Base-by-base conservation (phyloP, 495 filamentous ascomycete species). In the Friedmanniomyces simplex region DNA sequence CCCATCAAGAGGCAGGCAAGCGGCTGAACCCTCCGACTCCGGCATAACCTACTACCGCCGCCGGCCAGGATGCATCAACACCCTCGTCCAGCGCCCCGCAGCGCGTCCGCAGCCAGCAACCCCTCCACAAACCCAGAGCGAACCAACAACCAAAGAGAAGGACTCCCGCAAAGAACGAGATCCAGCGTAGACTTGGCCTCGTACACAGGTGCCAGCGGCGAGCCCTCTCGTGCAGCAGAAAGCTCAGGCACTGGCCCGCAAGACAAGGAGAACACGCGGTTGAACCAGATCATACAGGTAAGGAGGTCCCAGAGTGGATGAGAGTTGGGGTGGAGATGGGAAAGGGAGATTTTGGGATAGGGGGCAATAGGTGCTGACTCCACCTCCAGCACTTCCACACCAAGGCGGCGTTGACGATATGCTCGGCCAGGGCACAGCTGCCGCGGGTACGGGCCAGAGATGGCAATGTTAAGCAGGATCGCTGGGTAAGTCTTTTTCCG, bases 251-350 rank as follows among this genome's bases (percentile, higher is more conserved):
- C n/a, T 24, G 52, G 51, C 21, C 46, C 22, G 8, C 50, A 43
- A 45, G 67, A 55, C 41, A 59, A 53, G 51, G 62, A 63, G 54
- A 65, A 45, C 22, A 60, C 41, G 32, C 91, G 89, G 69, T 74
- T 95, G 59, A 89, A 88, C 66, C 90, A 95, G 75, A 88, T 96
- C 61, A 84, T 95, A 62, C 86, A 91, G 79, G 90, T 93, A 78
- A 45, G 79, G 16, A 37, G 14, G 39, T 5, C 13, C 18, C 13
- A 43, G 18, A 43, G 18, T 43, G 30, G 24, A 48, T 43, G n/a
- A 26, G 7, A 37, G 46, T n/a, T n/a, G n/a, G n/a, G n/a, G n/a
- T n/a, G n/a, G 12, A 50, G 55, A 13, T 24, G 13, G 26, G 41
- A 36, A 10, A 32, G 24, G 14, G 25, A 25, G 26, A 24, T 5